Evolutionary conservation across 805 yeast genomes (phyloP).

Genomic region (Scheffersomyces lignosus): DNA sequence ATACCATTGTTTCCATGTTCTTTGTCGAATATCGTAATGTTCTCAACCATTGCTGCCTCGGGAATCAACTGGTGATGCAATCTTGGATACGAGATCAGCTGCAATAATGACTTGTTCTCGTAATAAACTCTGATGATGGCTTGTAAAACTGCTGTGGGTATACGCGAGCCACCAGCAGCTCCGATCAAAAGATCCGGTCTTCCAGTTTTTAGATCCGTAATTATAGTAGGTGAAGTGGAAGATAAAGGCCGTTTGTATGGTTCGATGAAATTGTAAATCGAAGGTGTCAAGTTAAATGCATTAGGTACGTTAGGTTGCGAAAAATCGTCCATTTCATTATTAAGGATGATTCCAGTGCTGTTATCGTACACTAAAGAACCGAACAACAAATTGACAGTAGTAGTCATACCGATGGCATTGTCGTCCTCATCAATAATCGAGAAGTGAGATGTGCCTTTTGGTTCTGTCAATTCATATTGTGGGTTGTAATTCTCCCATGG

Average conservation of each 20-base stretch:
- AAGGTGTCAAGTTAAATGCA: constrained; percentile 80
- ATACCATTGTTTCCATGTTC: constrained; percentile 36
- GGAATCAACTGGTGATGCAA: constrained; percentile 90
- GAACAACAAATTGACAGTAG: constrained; percentile 81
- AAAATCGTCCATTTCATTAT: constrained; percentile 95
- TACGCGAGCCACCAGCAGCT: constrained; percentile 93
- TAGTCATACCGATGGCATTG: constrained; percentile 83
- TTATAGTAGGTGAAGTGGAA: constrained; percentile 75
- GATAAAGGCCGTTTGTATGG: constrained; percentile 84
- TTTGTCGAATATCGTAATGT: constrained; percentile 37
- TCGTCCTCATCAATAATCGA: constrained; percentile 72
- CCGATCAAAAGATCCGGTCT: constrained; percentile 72
- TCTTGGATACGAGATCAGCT: constrained; percentile 77
- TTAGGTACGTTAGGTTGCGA: constrained; percentile 68
- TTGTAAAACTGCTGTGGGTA: constrained; percentile 79
- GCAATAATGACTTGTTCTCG: constrained; percentile 57
- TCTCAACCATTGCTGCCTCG: constrained; percentile 61
- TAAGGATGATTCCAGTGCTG: constrained; percentile 76
- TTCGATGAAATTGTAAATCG: constrained; percentile 70
- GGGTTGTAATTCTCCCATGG: constrained; percentile 79
- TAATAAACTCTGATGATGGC: constrained; percentile 69
- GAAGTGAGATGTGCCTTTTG: constrained; percentile 89
- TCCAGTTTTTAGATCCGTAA: constrained; percentile 33
- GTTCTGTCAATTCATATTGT: constrained; percentile 70
- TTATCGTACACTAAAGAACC: constrained; percentile 85